A percentile compares a stretch with the other conserved stretches of the same genome.
Conservation (phyloP, 345 rosid species). For the Camelina neglecta region DNA sequence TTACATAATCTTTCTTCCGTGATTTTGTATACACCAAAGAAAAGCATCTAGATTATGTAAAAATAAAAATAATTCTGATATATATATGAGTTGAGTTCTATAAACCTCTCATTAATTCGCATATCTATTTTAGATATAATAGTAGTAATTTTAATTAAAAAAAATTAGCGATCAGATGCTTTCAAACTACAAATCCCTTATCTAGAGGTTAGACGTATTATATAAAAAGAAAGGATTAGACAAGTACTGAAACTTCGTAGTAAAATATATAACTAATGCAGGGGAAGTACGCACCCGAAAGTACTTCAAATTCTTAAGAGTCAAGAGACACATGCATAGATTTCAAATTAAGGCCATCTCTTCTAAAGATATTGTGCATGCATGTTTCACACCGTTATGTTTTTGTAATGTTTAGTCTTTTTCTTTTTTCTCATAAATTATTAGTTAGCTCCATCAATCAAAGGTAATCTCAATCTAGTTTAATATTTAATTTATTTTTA, state of each 20-base stretch:
- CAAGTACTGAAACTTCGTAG: not conserved
- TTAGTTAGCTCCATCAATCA: not conserved
- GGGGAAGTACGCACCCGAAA: conserved; percentile 3
- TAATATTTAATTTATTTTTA: not conserved
- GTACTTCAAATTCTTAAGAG: conserved; percentile 22
- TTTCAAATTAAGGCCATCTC: conserved; percentile 25
- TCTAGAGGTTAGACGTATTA: not conserved
- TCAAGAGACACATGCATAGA: conserved; percentile 23
- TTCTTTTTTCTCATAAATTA: not conserved
- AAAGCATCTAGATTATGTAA: too few species aligned
- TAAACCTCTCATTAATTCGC: too few species aligned
- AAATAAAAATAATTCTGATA: too few species aligned
- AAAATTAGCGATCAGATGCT: not conserved
- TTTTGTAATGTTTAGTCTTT: not conserved
- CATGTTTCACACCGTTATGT: conserved; percentile 30
- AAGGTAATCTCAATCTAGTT: not conserved
- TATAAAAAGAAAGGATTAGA: not conserved
- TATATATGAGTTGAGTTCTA: too few species aligned
- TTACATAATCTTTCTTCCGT: not conserved
- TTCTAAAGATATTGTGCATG: conserved; percentile 36
- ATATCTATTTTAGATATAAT: not conserved
- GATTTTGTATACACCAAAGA: not conserved
- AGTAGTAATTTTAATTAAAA: not conserved
- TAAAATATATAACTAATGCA: conserved; percentile 1
- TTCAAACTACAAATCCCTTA: conserved; percentile 5